Conservation (phyloP, 129 eudicot species). For the Pulicaria dysenterica region DNA sequence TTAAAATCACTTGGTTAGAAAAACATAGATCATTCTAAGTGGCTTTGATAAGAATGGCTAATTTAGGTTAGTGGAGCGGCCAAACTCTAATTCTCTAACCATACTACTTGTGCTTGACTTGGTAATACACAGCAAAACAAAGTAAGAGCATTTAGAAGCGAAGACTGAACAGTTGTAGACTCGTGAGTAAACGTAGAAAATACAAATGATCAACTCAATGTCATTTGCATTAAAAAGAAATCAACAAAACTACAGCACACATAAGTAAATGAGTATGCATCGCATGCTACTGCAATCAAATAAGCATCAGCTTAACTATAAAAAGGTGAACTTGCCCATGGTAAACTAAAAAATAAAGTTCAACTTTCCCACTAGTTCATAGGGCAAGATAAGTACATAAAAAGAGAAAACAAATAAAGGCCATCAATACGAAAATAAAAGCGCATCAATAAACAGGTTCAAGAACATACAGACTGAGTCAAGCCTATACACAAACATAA, state of each 20-base stretch:
- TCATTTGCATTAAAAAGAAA: not conserved
- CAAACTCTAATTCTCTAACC: constrained; percentile 11
- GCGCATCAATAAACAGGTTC: not conserved
- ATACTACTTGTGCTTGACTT: constrained; percentile 14
- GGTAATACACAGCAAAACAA: constrained; percentile 3
- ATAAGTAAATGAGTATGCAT: not conserved
- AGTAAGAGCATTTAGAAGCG: not conserved
- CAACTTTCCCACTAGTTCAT: not conserved
- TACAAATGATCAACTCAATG: not conserved
- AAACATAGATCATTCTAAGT: not conserved
- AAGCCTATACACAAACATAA: not conserved
- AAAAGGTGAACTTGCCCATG: not conserved
- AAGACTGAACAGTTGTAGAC: not conserved
- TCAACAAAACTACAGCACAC: not conserved
- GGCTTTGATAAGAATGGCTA: not conserved
- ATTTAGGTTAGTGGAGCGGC: constrained; percentile 14
- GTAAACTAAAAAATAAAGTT: not conserved
- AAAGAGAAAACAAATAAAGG: not conserved
- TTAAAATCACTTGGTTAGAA: not conserved
- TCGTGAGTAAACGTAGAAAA: not conserved
- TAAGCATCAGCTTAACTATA: not conserved
- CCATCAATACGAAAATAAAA: not conserved
- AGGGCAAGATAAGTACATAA: not conserved
- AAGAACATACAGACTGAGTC: not conserved
- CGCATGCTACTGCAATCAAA: not conserved